Conservation (phyloP, 2,329 filamentous ascomycete genomes). For the Trichothecium sympodiale region DNA sequence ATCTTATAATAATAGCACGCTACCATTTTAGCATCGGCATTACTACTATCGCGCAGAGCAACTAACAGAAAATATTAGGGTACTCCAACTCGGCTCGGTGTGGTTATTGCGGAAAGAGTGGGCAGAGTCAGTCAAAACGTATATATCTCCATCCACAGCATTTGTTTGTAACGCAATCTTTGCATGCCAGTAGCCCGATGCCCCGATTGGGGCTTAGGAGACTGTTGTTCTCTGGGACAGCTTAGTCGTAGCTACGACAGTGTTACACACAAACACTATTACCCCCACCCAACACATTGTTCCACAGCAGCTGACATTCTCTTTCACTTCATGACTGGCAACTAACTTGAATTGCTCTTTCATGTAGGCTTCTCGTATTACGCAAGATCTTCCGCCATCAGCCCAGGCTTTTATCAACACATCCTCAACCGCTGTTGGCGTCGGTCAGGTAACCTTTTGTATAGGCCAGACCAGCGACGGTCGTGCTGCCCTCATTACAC, state of each 20-base stretch:
- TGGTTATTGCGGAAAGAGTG: constrained; percentile 39
- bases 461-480: constrained; percentile 64
- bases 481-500: constrained; percentile 93
- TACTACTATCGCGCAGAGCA: too few species aligned
- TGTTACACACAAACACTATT: too few species aligned
- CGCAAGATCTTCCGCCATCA: constrained; percentile 48
- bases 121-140: constrained; percentile 40
- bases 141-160: constrained; percentile 2
- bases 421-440: constrained; percentile 71
- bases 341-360: constrained; percentile 12
- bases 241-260: too few species aligned
- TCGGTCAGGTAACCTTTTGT: constrained; percentile 59
- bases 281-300: too few species aligned
- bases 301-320: too few species aligned
- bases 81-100: constrained; percentile 41
- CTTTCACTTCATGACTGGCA: constrained; percentile 8
- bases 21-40: too few species aligned
- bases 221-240: too few species aligned
- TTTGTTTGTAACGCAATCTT: background rate
- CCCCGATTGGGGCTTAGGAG: too few species aligned
- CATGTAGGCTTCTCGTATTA: constrained; percentile 62
- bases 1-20: too few species aligned
- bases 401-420: constrained; percentile 56
- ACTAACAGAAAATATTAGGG: constrained; percentile 25
- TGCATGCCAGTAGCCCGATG: too few species aligned